A percentile compares a stretch with the other conserved stretches of the same genome.
phyloP scores from a whole-genome alignment of 352 stramenopile species.

The Bremia lactucae region DNA sequence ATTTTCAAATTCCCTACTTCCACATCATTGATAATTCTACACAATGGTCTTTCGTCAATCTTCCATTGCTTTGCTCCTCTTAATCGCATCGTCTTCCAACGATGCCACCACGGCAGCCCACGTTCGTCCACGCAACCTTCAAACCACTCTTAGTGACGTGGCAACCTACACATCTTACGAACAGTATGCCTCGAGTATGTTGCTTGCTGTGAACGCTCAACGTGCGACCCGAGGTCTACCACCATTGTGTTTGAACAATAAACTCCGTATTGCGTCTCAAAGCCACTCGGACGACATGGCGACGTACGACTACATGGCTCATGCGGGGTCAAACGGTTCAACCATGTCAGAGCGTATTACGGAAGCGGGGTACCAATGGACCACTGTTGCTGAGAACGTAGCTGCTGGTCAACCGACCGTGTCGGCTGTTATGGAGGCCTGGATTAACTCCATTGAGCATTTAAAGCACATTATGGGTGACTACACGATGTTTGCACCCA shows the following conservation, averaged over 20 bases:
- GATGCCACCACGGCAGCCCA: conserved; percentile 1
- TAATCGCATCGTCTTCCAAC: conserved; percentile 7
- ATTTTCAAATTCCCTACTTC: conserved; percentile 8
- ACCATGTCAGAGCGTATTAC: conserved; percentile 29
- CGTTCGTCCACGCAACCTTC: conserved; percentile 5
- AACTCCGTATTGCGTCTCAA: conserved; percentile 11
- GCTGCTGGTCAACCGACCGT: conserved; percentile 20
- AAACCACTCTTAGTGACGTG: conserved; percentile 8
- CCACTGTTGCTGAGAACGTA: conserved; percentile 24
- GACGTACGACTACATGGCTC: conserved; percentile 32
- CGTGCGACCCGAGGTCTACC: conserved; percentile 24
- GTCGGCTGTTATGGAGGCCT: conserved; percentile 20
- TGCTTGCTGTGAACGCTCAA: conserved; percentile 34
- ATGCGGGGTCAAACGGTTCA: conserved; percentile 29
- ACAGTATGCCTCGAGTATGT: conserved; percentile 18
- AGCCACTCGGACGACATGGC: conserved; percentile 30
- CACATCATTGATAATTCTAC: background rate
- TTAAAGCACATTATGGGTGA: conserved; percentile 19
- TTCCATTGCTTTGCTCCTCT: conserved; percentile 11
- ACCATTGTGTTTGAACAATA: conserved; percentile 29
- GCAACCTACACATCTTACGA: conserved; percentile 13
- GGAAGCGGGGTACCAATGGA: conserved; percentile 28
- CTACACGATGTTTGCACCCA: conserved; percentile 27
- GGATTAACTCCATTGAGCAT: conserved; percentile 20
- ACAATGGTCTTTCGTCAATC: conserved; percentile 11